Evolutionary conservation across 1,284 basidiomycete species (phyloP), one percentile per base, ranked within the genome.

Genomic region (Tilletia indica): DNA sequence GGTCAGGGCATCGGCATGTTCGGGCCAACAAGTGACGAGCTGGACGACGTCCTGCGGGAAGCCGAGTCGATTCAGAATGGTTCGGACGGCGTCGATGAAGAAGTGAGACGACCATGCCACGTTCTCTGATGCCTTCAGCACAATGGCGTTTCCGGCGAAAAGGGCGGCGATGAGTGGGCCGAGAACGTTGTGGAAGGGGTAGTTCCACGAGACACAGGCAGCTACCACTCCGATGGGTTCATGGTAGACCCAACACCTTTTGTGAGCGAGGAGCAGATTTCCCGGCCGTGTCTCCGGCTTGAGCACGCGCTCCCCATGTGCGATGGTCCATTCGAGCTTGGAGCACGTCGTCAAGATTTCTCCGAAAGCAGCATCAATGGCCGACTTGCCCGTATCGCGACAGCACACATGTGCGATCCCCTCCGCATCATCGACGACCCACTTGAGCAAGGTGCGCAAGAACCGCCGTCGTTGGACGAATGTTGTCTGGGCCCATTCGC

Each of bases 311-410:
- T 82, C 78, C 36, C 77, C 74, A 38, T 81, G 76, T 11, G 70
- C 67, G 64, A 80, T 76, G 56, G 80, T 80, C 78, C 80, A 84
- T 0, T 73, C 68, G n/a, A 83, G 74, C 71, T 84, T 84, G 51
- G 73, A 70, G 68, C 74, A 74, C 2, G 80, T 81, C 3, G 80
- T 82, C 21, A 83, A 72, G 21, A 82, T 72, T 73, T 83, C 80
- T 8, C 83, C 83, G 51, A 85, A 70, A 87, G 87, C 78, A 92
- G 89, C 61, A 86, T 88, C 82, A 63, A 83, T 72, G n/a, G 81
- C 94, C 45, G 96, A 98, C 87, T 98, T 99, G 72, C 96, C 96
- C 0, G 94, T 94, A 85, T 99, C 96, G 48, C 95, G 88, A 81
- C 92, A 93, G 47, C 93, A 93, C n/a, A 97, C 92, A 64, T 90